A percentile compares a stretch with the other conserved stretches of the same genome.
Conservation (phyloP, 2,329 filamentous ascomycete species). For the Xylariaceae sp. region DNA sequence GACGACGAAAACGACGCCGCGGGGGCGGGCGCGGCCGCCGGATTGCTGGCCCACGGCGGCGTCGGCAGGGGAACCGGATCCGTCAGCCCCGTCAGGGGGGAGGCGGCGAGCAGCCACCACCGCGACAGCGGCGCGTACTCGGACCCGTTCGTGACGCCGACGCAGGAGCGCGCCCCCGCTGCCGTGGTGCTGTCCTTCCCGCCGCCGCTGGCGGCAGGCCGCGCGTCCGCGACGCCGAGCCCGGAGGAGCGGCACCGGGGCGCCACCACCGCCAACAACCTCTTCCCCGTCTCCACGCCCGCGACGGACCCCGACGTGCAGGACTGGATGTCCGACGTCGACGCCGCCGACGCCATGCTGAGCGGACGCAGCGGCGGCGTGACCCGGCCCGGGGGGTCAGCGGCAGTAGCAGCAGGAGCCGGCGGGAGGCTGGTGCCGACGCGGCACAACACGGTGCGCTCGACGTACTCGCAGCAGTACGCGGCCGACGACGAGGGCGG, state of each 20-base stretch:
- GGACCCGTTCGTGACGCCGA: constrained; percentile 46
- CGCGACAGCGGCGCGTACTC: constrained; percentile 23
- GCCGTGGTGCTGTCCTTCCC: constrained; percentile 17
- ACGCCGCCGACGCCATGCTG: constrained; percentile 46
- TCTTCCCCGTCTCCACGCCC: constrained; percentile 6
- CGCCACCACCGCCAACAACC: no score
- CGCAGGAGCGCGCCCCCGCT: constrained; percentile 16
- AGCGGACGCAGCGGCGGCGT: constrained; percentile 31
- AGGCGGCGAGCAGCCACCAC: constrained; percentile 5
- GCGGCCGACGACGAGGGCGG: constrained; percentile 35
- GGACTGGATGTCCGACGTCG: constrained; percentile 50
- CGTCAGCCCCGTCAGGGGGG: constrained; percentile 11
- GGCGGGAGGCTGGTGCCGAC: constrained; percentile 11
- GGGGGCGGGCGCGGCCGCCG: no score
- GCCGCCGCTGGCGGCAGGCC: constrained; percentile 20
- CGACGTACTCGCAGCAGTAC: constrained; percentile 18
- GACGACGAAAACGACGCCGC: background rate
- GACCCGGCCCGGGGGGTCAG: no score
- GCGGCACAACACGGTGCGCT: constrained; percentile 6
- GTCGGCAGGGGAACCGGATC: constrained; percentile 7
- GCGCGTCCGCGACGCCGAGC: constrained; percentile 30
- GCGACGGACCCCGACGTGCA: constrained; percentile 44
- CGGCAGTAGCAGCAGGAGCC: constrained; percentile 7
- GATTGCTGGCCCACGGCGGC: no score
- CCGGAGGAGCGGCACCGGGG: constrained; percentile 30